phyloP scores from a whole-genome alignment of 495 filamentous ascomycete genomes.

The Penicillium angulare region DNA sequence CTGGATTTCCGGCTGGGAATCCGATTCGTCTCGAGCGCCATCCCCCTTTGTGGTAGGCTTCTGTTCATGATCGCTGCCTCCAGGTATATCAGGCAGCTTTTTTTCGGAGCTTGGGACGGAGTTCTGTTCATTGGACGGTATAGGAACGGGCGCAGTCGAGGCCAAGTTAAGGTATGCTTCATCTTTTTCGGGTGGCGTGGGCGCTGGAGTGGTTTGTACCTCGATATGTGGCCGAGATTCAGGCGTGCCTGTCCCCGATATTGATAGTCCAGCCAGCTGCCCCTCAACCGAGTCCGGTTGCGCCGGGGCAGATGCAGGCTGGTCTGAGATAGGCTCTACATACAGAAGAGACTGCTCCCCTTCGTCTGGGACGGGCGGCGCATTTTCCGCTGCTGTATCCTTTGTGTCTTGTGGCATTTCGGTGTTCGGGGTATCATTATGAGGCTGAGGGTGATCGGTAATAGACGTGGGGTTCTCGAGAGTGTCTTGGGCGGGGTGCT shows the following conservation, averaged over 20 bases:
- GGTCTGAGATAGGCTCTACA: slow-evolving; percentile 5
- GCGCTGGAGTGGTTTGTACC: slow-evolving; percentile 24
- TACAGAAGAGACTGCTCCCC: slow-evolving; percentile 3
- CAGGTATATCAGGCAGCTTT: slow-evolving; percentile 56
- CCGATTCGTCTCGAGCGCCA: slow-evolving; percentile 57
- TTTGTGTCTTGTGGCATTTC: slow-evolving; percentile 12
- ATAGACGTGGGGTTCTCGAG: slow-evolving; percentile 8
- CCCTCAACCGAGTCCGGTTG: slow-evolving; percentile 28
- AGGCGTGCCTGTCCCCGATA: slow-evolving; percentile 24
- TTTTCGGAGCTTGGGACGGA: slow-evolving; percentile 20
- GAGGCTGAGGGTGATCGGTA: slow-evolving; percentile 17
- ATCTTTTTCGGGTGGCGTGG: slow-evolving; percentile 48
- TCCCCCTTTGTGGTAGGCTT: slow-evolving; percentile 43
- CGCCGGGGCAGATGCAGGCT: slow-evolving; percentile 10
- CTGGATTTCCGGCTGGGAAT: slow-evolving; percentile 83
- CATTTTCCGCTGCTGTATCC: slow-evolving; percentile 8
- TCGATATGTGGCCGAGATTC: slow-evolving; percentile 5
- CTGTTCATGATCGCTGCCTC: slow-evolving; percentile 50
- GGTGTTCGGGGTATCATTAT: slow-evolving; percentile 20
- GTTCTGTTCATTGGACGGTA: slow-evolving; percentile 42
- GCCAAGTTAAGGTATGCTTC: slow-evolving; percentile 64
- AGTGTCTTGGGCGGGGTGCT: slow-evolving; percentile 16
- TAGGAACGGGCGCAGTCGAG: slow-evolving; percentile 55
- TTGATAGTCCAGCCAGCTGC: slow-evolving; percentile 36
- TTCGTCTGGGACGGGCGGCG: slow-evolving; percentile 1